Conservation (phyloP, 495 filamentous ascomycete genomes). For the Cladorrhinum samala region DNA sequence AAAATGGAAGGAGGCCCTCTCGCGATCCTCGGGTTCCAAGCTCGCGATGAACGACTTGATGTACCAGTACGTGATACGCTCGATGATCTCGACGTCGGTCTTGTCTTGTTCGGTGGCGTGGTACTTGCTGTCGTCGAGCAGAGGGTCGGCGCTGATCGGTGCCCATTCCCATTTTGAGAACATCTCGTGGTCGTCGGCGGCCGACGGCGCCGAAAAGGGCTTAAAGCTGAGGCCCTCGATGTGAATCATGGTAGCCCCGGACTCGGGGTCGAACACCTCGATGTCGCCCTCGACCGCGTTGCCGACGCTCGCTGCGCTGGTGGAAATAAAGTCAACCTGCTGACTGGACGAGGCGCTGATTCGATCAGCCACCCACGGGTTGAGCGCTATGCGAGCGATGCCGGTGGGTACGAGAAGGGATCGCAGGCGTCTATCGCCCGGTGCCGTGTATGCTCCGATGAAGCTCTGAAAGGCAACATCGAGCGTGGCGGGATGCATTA, state of each 20-base stretch:
- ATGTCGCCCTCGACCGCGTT: background rate
- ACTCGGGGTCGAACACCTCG: background rate
- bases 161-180: too few species aligned
- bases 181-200: too few species aligned
- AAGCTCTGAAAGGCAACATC: conserved; percentile 26
- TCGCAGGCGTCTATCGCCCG: conserved; percentile 16
- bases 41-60: too few species aligned
- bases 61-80: background rate
- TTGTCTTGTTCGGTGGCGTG: too few species aligned
- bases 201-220: too few species aligned
- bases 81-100: too few species aligned
- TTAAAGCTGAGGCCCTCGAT: background rate
- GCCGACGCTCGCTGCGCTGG: background rate
- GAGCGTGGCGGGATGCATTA: conserved; percentile 26
- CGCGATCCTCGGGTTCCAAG: too few species aligned
- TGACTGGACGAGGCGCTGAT: too few species aligned
- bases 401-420: conserved; percentile 20
- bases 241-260: background rate
- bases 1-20: too few species aligned
- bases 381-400: conserved; percentile 16
- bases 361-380: conserved; percentile 8
- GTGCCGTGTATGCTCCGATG: conserved; percentile 17
- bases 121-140: too few species aligned
- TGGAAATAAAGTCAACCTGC: background rate
- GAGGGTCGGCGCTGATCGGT: too few species aligned